These are phyloP conservation scores for Gossypium aridum DNA, from an alignment of 441 rosid genomes.

Conservation along the genomic window DNA sequence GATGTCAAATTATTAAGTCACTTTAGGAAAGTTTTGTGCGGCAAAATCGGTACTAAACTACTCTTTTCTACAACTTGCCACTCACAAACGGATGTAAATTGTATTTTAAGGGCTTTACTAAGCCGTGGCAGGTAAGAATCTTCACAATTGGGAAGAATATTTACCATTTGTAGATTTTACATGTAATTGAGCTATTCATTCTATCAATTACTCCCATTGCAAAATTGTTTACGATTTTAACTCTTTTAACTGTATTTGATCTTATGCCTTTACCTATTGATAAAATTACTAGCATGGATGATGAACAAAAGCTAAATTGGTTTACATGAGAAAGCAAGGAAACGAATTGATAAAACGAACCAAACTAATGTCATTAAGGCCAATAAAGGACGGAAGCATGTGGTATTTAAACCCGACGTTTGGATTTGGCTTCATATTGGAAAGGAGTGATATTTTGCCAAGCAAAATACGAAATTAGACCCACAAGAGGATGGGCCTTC, in stretches of 20 bases:
- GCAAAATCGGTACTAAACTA: background rate
- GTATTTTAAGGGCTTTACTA: background rate
- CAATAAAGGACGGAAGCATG: background rate
- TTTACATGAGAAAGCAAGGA: background rate
- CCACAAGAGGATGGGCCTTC: background rate
- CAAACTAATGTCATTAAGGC: background rate
- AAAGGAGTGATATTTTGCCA: background rate
- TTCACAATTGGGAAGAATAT: background rate
- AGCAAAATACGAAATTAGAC: background rate
- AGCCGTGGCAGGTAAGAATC: background rate
- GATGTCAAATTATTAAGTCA: background rate
- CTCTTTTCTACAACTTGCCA: background rate
- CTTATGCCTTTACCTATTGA: background rate
- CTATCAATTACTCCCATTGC: background rate
- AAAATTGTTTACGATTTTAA: background rate
- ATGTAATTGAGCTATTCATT: background rate
- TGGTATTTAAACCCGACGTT: background rate
- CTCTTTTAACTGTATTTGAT: background rate
- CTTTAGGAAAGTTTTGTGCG: background rate
- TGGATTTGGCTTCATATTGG: background rate
- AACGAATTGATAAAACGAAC: background rate
- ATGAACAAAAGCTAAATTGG: background rate
- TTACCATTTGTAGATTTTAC: background rate
- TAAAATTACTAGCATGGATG: background rate
- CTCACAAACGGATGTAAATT: background rate